A percentile compares a stretch with the other conserved stretches of the same genome.
phyloP scores from a whole-genome alignment of 1,284 basidiomycete species.

The Cystobasidium pallidum region DNA sequence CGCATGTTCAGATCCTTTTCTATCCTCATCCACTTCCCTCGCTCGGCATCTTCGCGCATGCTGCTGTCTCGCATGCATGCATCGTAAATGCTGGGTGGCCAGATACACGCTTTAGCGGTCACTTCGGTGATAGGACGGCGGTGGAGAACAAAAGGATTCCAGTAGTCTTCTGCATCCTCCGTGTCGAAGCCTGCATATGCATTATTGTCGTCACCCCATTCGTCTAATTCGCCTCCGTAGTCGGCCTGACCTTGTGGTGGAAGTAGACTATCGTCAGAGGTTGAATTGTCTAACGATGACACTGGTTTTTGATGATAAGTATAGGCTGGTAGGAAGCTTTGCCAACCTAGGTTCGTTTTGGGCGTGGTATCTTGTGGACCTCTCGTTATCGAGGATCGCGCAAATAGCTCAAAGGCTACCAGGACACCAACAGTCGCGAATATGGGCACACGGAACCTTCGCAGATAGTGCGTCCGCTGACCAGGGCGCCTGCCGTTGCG shows the following conservation, averaged over 20 bases:
- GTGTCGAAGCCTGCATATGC: slow-evolving; percentile 33
- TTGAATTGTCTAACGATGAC: background rate
- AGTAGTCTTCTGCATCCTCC: slow-evolving; percentile 1
- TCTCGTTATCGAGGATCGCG: slow-evolving; percentile 26
- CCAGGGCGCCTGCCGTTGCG: slow-evolving; percentile 10
- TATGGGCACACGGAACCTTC: slow-evolving; percentile 10
- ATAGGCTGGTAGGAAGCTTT: slow-evolving; percentile 39
- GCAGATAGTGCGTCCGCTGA: slow-evolving; percentile 14
- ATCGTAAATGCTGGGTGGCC: slow-evolving; percentile 51
- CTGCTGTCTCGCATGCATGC: slow-evolving; percentile 48
- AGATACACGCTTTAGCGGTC: slow-evolving; percentile 49
- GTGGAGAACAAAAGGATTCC: slow-evolving; percentile 43
- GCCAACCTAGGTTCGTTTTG: slow-evolving; percentile 40
- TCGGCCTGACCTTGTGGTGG: slow-evolving; percentile 18
- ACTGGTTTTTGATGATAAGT: slow-evolving; percentile 11
- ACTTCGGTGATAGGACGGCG: slow-evolving; percentile 49
- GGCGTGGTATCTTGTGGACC: slow-evolving; percentile 13
- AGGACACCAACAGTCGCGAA: slow-evolving; percentile 14
- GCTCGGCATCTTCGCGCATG: slow-evolving; percentile 47
- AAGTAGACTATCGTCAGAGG: slow-evolving; percentile 1
- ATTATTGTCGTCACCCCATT: slow-evolving; percentile 33
- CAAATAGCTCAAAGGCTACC: slow-evolving; percentile 28
- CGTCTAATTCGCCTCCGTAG: slow-evolving; percentile 13
- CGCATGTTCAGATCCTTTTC: slow-evolving; percentile 49
- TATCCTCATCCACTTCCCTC: slow-evolving; percentile 50